A percentile compares a stretch with the other conserved stretches of the same genome.
Conservation (phyloP, 2,329 filamentous ascomycete species). For the Verticillium nonalfalfae region DNA sequence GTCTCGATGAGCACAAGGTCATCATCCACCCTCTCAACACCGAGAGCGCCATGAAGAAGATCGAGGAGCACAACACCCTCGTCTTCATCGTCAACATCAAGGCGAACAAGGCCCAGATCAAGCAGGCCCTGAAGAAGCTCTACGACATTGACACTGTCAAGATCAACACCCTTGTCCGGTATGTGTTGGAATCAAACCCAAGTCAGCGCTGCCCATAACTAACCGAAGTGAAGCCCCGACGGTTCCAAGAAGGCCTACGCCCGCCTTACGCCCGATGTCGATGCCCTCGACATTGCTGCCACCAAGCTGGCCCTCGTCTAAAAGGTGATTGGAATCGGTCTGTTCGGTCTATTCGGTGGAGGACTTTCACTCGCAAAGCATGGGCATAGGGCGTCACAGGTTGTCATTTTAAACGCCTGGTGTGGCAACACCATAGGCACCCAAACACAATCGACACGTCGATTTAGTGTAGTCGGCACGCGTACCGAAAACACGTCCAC, state of each 20-base stretch:
- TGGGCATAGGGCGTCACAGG: constrained; percentile 14
- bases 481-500: neutral
- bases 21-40: constrained; percentile 99
- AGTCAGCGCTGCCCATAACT: constrained; percentile 10
- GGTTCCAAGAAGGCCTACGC: constrained; percentile 99
- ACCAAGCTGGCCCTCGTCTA: constrained; percentile 99
- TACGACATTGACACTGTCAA: constrained; percentile 98
- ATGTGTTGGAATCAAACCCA: constrained; percentile 31
- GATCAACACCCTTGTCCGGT: constrained; percentile 99
- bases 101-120: constrained; percentile 99
- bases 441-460: constrained; percentile 4
- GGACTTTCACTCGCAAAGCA: constrained; percentile 8
- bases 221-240: constrained; percentile 60
- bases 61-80: constrained; percentile 99
- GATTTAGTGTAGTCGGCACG: constrained; percentile 2
- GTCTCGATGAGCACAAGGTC: constrained; percentile 96
- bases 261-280: constrained; percentile 90
- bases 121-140: constrained; percentile 95
- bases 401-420: constrained; percentile 8
- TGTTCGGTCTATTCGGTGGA: neutral
- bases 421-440: constrained; percentile 3
- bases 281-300: constrained; percentile 97
- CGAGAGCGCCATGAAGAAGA: constrained; percentile 99
- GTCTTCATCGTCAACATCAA: constrained; percentile 96
- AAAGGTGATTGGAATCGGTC: constrained; percentile 22